phyloP scores from a whole-genome alignment of 768 basidiomycete genomes.

The Amanita rubescens region DNA sequence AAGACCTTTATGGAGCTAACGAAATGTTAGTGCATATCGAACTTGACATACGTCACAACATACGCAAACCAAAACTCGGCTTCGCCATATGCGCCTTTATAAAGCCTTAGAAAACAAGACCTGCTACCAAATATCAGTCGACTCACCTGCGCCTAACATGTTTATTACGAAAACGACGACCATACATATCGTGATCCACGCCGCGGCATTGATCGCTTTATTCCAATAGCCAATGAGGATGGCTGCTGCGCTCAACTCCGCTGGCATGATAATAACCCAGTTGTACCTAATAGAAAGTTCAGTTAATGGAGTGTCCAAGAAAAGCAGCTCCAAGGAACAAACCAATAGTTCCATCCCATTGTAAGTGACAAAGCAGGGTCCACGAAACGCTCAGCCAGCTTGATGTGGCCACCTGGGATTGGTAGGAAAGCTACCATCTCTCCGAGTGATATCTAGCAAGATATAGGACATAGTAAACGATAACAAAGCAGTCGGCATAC shows the following conservation, averaged over 20 bases:
- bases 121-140: background rate
- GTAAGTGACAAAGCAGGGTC: slow-evolving; percentile 63
- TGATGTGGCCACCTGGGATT: slow-evolving; percentile 75
- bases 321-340: background rate
- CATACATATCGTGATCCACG: slow-evolving; percentile 75
- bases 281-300: slow-evolving; percentile 37
- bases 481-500: slow-evolving; percentile 23
- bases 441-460: slow-evolving; percentile 50
- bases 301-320: slow-evolving; percentile 2
- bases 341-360: slow-evolving; percentile 49
- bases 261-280: slow-evolving; percentile 62
- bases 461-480: background rate
- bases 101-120: background rate
- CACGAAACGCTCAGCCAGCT: slow-evolving; percentile 74
- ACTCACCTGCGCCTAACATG: slow-evolving; percentile 55
- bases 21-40: background rate
- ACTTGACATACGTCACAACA: slow-evolving; percentile 27
- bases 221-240: slow-evolving; percentile 76
- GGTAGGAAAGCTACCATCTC: slow-evolving; percentile 79
- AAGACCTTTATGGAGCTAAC: slow-evolving; percentile 80
- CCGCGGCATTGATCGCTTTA: slow-evolving; percentile 48
- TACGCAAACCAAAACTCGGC: slow-evolving; percentile 83
- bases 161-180: slow-evolving; percentile 74
- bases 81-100: slow-evolving; percentile 67
- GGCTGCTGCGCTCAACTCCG: slow-evolving; percentile 68